Percentiles rank a stretch among this genome's conserved stretches.
Conservation (phyloP, 208 protist genomes). For the Balamuthia mandrillaris region DNA sequence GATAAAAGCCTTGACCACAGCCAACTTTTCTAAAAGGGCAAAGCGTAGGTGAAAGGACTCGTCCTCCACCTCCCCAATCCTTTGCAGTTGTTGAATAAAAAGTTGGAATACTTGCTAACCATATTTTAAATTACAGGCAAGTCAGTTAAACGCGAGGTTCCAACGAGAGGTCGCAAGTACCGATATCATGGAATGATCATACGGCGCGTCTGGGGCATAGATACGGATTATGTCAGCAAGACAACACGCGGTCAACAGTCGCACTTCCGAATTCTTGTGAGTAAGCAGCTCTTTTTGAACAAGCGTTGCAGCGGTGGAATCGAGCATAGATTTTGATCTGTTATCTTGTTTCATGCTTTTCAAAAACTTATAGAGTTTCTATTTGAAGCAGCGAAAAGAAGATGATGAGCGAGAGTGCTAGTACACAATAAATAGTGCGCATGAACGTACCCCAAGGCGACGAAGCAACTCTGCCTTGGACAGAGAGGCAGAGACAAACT, state of each 20-base stretch:
- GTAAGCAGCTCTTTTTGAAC: slow-evolving; percentile 14
- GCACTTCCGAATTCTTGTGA: slow-evolving; percentile 51
- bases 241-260: slow-evolving; percentile 48
- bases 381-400: too few species aligned
- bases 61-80: background rate
- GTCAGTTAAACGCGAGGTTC: background rate
- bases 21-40: background rate
- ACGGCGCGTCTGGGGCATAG: slow-evolving; percentile 53
- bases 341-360: too few species aligned
- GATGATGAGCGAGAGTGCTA: too few species aligned
- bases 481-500: too few species aligned
- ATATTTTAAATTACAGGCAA: too few species aligned
- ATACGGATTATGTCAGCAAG: slow-evolving; percentile 56
- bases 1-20: background rate
- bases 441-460: too few species aligned
- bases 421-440: too few species aligned
- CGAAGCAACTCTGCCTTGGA: too few species aligned
- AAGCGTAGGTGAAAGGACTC: background rate
- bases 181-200: slow-evolving; percentile 31
- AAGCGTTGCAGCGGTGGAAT: slow-evolving; percentile 9
- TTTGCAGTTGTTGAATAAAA: background rate
- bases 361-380: too few species aligned
- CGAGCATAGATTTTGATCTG: too few species aligned
- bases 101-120: background rate
- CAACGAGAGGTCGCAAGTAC: background rate